Conservation (phyloP, 2,329 filamentous ascomycete species). For the Colletotrichum acutatum region DNA sequence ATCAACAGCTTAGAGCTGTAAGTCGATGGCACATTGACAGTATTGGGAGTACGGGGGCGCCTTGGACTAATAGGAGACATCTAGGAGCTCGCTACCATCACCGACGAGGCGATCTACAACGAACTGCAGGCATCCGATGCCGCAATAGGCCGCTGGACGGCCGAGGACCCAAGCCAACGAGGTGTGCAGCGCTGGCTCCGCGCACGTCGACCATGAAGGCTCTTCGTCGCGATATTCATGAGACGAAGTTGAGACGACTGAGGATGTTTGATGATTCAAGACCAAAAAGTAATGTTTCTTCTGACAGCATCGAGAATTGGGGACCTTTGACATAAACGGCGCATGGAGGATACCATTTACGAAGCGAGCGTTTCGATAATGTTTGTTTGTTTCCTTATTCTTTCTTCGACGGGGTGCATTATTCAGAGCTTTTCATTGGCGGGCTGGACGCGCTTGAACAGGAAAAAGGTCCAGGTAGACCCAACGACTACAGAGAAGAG, state of each 20-base stretch:
- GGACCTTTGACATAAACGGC: conserved; percentile 20
- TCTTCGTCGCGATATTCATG: background rate
- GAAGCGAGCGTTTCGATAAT: background rate
- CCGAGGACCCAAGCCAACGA: conserved; percentile 69
- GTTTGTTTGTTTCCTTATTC: background rate
- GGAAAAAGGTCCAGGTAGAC: background rate
- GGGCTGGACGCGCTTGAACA: conserved; percentile 13
- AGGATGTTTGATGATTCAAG: background rate
- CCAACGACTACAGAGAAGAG: background rate
- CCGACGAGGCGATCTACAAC: conserved; percentile 68
- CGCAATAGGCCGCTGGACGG: conserved; percentile 69
- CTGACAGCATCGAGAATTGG: background rate
- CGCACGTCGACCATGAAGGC: conserved; percentile 45
- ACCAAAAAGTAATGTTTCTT: background rate
- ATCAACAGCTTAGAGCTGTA: conserved; percentile 68
- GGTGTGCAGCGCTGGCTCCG: conserved; percentile 70
- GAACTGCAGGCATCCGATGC: conserved; percentile 65
- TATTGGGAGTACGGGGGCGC: too few relatives aligned
- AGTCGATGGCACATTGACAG: conserved; percentile 41
- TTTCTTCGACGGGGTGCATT: background rate
- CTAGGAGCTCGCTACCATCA: conserved; percentile 68
- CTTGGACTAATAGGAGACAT: background rate
- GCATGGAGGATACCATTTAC: conserved; percentile 27
- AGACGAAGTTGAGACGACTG: background rate
- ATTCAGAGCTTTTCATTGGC: background rate